Evolutionary conservation across 192 early-diverging fungal species (phyloP), one percentile per base, ranked within the genome.

Genomic region (Backusella australiensis): DNA sequence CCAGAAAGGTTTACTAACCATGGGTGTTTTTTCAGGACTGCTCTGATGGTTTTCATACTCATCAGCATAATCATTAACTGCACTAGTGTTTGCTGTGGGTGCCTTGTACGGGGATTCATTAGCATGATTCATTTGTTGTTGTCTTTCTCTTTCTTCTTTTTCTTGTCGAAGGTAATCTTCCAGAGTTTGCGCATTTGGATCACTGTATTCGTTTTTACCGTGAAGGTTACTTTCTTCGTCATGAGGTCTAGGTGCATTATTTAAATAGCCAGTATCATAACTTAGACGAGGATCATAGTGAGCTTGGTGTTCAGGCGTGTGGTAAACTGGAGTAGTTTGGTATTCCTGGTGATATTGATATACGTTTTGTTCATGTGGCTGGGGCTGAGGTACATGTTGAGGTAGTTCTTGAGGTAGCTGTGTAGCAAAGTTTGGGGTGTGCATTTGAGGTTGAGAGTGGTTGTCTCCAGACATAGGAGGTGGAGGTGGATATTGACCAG

Each of bases 401-500:
- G 17, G 70, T 49, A 41, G 6, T 15, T 21, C 9, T 26, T 32
- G 69, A 23, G 36, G 63, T 19, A 11, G 71, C 9, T 14, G 63
- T 17, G n/a, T 12, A 73, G 53, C 53, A 59, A 6, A 23, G 65
- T 23, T 19, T 29, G 65, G 9, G 26, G 12, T 29, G 29, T 12
- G 3, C 11, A 36, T 68, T 21, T 68, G 67, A 68, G 29, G 19
- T 35, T 68, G 35, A 35, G 67, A 68, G 15, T 35, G 35, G 7
- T 36, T 35, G 1, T 36, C 35, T 15, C 19, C 67, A 35, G 35
- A 19, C n/a, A 56, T 34, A 5, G 73, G 80, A 12, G 59, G 75
- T 6, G 80, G 80, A 34, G 41, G 38, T 23, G 76, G 76, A 67
- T 81, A 81, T 72, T 81, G 76, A 11, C 72, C 74, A 29, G 76